A percentile compares a stretch with the other conserved stretches of the same genome.
These are phyloP conservation scores for Dentipellis fragilis DNA, from an alignment of 768 basidiomycete species.

Conservation along the genomic window DNA sequence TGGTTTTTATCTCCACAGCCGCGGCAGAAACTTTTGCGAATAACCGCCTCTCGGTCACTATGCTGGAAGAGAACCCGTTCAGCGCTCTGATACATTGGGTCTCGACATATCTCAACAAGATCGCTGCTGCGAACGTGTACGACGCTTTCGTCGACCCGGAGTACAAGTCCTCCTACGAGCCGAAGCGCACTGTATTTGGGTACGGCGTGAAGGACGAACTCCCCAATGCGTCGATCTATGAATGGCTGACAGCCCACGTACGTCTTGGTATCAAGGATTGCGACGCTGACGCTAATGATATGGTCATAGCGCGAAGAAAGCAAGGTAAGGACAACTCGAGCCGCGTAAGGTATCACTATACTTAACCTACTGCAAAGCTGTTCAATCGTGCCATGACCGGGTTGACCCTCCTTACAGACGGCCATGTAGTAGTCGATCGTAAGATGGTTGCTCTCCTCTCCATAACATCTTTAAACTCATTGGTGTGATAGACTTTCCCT, in stretches of 20 bases:
- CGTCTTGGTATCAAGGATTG: neutral
- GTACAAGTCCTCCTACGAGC: slow-evolving; percentile 16
- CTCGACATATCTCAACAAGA: neutral
- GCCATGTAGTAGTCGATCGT: neutral
- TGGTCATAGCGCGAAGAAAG: neutral
- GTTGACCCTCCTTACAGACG: neutral
- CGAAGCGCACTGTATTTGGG: slow-evolving; percentile 13
- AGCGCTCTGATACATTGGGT: neutral
- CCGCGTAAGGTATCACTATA: too few species aligned
- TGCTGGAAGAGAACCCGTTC: slow-evolving; percentile 6
- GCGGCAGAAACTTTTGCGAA: slow-evolving; percentile 21
- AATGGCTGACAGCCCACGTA: neutral
- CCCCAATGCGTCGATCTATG: neutral
- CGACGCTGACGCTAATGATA: neutral
- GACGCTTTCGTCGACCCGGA: slow-evolving; percentile 18
- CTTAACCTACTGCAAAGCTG: neutral
- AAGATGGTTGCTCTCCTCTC: neutral
- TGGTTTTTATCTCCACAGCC: neutral
- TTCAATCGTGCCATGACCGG: neutral
- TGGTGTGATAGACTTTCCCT: slow-evolving; percentile 15
- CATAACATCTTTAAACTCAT: neutral
- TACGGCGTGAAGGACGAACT: neutral
- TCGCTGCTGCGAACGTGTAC: slow-evolving; percentile 9
- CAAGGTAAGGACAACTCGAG: neutral
- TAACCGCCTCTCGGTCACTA: slow-evolving; percentile 23